A percentile compares a stretch with the other conserved stretches of the same genome.
phyloP scores from a whole-genome alignment of 768 basidiomycete species.

The Boletus subcaerulescens region DNA sequence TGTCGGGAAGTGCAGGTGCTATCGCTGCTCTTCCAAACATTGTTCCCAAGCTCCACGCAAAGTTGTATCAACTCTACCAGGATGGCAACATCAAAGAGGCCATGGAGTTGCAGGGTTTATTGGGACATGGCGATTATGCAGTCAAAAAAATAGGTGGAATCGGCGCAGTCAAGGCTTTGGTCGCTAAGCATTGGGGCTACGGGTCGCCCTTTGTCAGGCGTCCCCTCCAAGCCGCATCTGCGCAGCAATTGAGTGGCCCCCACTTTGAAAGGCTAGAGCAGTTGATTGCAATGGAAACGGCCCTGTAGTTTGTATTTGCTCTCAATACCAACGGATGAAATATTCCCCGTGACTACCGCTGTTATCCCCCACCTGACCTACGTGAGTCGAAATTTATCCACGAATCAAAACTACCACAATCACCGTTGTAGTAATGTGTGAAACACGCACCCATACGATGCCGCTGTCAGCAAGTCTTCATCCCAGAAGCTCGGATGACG shows the following conservation, averaged over 20 bases:
- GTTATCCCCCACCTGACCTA: background rate
- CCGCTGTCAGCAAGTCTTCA: background rate
- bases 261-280: conserved; percentile 42
- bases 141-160: conserved; percentile 62
- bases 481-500: too few relatives aligned
- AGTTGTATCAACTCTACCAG: conserved; percentile 46
- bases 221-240: conserved; percentile 44
- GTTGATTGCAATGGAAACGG: conserved; percentile 46
- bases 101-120: conserved; percentile 54
- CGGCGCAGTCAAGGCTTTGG: conserved; percentile 61
- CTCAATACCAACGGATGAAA: background rate
- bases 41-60: conserved; percentile 54
- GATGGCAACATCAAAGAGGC: conserved; percentile 58
- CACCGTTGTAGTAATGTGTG: background rate
- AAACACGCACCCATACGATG: background rate
- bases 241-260: conserved; percentile 36
- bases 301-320: conserved; percentile 18
- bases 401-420: background rate
- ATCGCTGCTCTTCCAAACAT: conserved; percentile 67
- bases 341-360: background rate
- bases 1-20: conserved; percentile 59
- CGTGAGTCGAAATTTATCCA: background rate
- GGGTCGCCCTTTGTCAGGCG: conserved; percentile 49
- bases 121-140: conserved; percentile 69
- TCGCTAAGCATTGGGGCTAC: conserved; percentile 64